Conservation (phyloP, 139 green algal genomes). For the Spirogloea muscicola region DNA sequence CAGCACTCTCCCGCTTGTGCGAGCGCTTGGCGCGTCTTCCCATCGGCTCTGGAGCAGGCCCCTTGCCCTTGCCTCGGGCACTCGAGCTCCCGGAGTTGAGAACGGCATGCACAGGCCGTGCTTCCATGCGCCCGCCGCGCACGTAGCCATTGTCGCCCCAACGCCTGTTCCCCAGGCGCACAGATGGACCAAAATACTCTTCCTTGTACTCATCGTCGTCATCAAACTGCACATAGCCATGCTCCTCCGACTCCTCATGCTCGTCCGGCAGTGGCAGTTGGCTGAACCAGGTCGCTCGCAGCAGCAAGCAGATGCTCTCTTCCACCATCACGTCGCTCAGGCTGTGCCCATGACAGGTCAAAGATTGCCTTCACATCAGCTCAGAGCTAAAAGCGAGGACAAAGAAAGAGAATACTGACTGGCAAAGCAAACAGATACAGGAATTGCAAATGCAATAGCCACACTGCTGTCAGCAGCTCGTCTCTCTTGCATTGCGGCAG, state of each 20-base stretch:
- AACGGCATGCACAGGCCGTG: conserved; percentile 20
- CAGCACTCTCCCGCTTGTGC: conserved; percentile 11
- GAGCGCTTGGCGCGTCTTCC: conserved; percentile 15
- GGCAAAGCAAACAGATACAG: background rate
- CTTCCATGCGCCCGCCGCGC: conserved; percentile 49
- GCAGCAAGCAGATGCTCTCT: conserved; percentile 74
- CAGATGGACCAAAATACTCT: conserved; percentile 59
- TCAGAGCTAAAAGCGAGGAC: background rate
- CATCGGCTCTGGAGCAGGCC: no score
- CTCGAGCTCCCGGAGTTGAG: no score
- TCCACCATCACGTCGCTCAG: conserved; percentile 69
- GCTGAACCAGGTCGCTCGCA: conserved; percentile 73
- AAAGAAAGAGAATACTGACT: background rate
- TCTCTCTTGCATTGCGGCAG: no score
- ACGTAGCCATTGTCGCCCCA: conserved; percentile 69
- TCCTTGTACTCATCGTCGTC: conserved; percentile 68
- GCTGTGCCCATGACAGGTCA: conserved; percentile 7
- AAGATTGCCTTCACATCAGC: background rate
- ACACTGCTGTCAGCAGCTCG: no score
- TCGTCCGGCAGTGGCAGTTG: conserved; percentile 52
- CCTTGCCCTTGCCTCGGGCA: no score
- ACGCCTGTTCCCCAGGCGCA: conserved; percentile 75
- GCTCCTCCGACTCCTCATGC: conserved; percentile 27
- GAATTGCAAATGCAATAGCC: background rate
- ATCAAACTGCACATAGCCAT: conserved; percentile 50